Percentiles rank a stretch among this genome's conserved stretches.
These are phyloP conservation scores for Mycena olivaceomarginata DNA, from an alignment of 768 basidiomycete species.

Conservation along the genomic window DNA sequence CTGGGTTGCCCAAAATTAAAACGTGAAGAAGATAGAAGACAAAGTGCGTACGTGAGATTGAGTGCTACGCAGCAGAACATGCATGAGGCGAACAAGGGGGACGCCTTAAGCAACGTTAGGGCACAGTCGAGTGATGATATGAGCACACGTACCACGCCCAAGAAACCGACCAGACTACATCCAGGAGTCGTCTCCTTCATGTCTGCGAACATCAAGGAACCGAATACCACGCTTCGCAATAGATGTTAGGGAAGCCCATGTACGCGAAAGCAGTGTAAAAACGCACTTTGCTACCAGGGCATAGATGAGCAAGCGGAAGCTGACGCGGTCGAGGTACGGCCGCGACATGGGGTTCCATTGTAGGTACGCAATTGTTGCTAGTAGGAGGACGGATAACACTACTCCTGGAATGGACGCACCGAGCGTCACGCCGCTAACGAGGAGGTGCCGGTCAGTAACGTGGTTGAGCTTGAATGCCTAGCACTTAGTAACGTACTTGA, in stretches of 20 bases:
- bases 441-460: neutral
- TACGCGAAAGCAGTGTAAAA: neutral
- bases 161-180: conserved; percentile 23
- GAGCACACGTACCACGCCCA: conserved; percentile 35
- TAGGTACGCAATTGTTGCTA: conserved; percentile 1
- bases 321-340: conserved; percentile 23
- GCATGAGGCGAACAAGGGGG: conserved; percentile 47
- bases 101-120: conserved; percentile 35
- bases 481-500: neutral
- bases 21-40: neutral
- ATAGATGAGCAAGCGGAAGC: conserved; percentile 23
- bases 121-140: neutral
- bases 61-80: conserved; percentile 51
- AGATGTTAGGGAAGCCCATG: neutral
- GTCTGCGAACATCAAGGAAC: neutral
- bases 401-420: neutral
- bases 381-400: neutral
- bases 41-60: conserved; percentile 22
- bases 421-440: neutral
- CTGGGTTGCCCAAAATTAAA: neutral
- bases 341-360: conserved; percentile 1
- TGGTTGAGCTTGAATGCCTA: neutral
- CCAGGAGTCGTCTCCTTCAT: neutral
- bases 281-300: conserved; percentile 39
- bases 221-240: conserved; percentile 4